phyloP scores from a whole-genome alignment of 768 basidiomycete genomes.

The Rhizopogon roseolus region DNA sequence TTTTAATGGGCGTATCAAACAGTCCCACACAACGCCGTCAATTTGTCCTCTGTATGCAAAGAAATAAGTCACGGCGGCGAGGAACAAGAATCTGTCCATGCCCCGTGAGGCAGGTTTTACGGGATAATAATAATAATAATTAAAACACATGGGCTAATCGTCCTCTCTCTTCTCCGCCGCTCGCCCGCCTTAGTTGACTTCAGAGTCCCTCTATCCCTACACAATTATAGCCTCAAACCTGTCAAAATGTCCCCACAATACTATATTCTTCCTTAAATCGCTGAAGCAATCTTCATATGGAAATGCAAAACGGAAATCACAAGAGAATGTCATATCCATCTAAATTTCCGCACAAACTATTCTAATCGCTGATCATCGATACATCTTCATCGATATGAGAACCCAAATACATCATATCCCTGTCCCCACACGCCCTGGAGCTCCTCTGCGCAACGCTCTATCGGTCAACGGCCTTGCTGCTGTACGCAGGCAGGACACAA shows the following conservation, averaged over 20 bases:
- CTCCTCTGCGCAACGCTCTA: constrained; percentile 3
- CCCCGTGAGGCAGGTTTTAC: constrained; percentile 23
- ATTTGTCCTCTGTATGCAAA: constrained; percentile 7
- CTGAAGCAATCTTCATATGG: not conserved
- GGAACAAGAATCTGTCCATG: not conserved
- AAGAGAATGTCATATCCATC: not conserved
- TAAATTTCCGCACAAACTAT: not conserved
- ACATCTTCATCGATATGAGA: not conserved
- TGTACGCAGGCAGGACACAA: constrained; percentile 27
- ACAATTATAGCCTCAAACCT: not conserved
- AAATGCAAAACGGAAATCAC: not conserved
- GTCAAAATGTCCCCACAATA: not conserved
- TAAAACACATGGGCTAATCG: constrained; percentile 20
- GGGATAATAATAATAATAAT: constrained; percentile 29
- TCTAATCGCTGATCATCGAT: constrained; percentile 13
- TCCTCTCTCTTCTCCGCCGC: not conserved
- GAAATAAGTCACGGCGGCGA: constrained; percentile 9
- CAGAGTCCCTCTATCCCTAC: constrained; percentile 7
- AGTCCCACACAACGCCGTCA: not conserved
- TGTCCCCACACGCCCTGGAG: not conserved
- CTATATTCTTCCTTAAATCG: not conserved
- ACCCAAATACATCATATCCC: not conserved
- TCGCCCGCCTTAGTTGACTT: constrained; percentile 2
- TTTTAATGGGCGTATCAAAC: too few species aligned
- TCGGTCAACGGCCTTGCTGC: constrained; percentile 2